A percentile compares a stretch with the other conserved stretches of the same genome.
phyloP scores from a whole-genome alignment of 106 monocot genomes.

The Hemerocallis citrina region DNA sequence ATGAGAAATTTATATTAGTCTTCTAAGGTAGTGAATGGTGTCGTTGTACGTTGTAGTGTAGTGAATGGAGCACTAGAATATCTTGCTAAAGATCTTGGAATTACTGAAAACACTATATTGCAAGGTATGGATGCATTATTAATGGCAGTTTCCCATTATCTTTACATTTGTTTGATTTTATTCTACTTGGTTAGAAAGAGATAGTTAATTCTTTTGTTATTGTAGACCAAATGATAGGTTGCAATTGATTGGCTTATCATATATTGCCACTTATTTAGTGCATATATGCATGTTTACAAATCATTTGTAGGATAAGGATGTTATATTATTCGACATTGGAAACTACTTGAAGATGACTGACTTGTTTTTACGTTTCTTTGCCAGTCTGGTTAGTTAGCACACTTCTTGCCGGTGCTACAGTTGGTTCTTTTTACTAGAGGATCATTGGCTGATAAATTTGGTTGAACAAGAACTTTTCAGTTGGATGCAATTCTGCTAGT shows the following conservation, averaged over 20 bases:
- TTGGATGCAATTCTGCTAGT: slow-evolving; percentile 22
- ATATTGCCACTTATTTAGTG: background rate
- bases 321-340: no score
- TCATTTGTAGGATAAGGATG: no score
- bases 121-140: slow-evolving; percentile 49
- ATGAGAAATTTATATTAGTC: no score
- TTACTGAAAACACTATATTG: slow-evolving; percentile 60
- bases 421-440: slow-evolving; percentile 29
- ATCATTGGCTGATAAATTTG: slow-evolving; percentile 30
- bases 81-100: slow-evolving; percentile 76
- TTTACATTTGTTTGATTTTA: background rate
- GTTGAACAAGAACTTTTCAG: slow-evolving; percentile 21
- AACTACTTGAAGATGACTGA: no score
- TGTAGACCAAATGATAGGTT: background rate
- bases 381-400: slow-evolving; percentile 25
- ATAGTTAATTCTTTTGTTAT: background rate
- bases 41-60: slow-evolving; percentile 42
- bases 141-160: background rate
- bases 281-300: no score
- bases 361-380: background rate
- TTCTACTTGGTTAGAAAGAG: background rate
- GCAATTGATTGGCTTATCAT: background rate
- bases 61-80: slow-evolving; percentile 97
- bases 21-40: background rate
- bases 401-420: slow-evolving; percentile 25